phyloP scores from a whole-genome alignment of 129 eudicot genomes.

The Pulicaria dysenterica region DNA sequence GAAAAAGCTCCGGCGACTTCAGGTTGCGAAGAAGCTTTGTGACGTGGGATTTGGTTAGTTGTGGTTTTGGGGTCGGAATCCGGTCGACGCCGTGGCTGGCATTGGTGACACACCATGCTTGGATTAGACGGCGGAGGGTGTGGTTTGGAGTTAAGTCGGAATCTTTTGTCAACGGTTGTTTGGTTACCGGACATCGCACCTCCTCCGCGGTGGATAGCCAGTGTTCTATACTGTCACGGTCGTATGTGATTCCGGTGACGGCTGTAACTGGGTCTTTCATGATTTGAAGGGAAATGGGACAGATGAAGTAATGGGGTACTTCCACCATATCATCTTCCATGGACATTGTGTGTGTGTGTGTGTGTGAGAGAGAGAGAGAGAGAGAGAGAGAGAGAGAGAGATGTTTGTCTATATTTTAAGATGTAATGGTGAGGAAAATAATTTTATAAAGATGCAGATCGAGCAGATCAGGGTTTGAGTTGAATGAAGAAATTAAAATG shows the following conservation, averaged over 20 bases:
- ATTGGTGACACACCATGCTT: constrained; percentile 75
- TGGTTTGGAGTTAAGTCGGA: constrained; percentile 77
- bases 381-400: background rate
- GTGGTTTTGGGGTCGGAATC: constrained; percentile 75
- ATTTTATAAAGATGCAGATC: background rate
- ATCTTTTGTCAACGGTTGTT: constrained; percentile 50
- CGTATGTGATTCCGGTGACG: constrained; percentile 82
- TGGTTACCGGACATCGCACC: constrained; percentile 63
- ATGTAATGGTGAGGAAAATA: background rate
- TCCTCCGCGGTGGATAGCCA: constrained; percentile 60
- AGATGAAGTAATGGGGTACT: constrained; percentile 65
- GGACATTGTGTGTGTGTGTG: background rate
- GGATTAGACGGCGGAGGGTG: constrained; percentile 80
- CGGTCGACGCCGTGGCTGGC: constrained; percentile 62
- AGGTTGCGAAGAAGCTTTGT: constrained; percentile 53
- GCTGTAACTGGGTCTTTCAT: constrained; percentile 92
- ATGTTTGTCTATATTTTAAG: background rate
- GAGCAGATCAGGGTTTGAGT: constrained; percentile 13
- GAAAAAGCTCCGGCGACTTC: constrained; percentile 24
- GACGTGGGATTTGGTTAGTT: constrained; percentile 42
- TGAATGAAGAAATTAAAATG: background rate
- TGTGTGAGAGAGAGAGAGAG: constrained; percentile 1
- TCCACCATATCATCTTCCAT: constrained; percentile 58
- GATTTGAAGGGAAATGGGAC: constrained; percentile 86
- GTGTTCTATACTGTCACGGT: constrained; percentile 68